A percentile compares a stretch with the other conserved stretches of the same genome.
phyloP scores from a whole-genome alignment of 2,329 filamentous ascomycete species.

The Sordariomycetes sp. region DNA sequence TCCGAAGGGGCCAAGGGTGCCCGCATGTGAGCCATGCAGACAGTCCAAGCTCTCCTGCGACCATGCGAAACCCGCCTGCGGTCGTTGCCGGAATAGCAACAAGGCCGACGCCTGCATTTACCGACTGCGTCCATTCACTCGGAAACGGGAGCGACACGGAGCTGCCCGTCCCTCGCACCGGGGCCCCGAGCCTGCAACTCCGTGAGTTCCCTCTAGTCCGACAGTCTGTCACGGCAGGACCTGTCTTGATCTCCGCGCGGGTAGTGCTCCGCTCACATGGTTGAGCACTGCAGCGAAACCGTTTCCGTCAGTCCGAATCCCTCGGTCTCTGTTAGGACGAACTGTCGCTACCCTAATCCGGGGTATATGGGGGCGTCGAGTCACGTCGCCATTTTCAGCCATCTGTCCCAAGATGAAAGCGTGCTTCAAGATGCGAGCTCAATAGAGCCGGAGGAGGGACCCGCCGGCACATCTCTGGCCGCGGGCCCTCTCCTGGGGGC shows the following conservation, averaged over 20 bases:
- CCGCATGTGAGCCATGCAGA: neutral
- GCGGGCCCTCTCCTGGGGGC: neutral
- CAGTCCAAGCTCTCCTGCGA: neutral
- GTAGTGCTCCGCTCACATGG: neutral
- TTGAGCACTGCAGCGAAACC: neutral
- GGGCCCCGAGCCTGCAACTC: neutral
- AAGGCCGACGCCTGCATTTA: neutral
- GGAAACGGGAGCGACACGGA: neutral
- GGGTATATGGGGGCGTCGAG: neutral
- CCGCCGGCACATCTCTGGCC: neutral
- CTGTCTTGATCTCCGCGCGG: too few species aligned
- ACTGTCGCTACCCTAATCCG: neutral
- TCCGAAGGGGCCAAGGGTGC: neutral
- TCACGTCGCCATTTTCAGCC: neutral
- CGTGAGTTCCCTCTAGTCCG: neutral
- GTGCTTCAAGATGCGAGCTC: neutral
- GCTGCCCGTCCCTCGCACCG: neutral
- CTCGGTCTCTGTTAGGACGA: neutral
- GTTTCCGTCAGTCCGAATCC: neutral
- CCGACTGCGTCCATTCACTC: neutral
- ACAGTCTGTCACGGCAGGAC: neutral
- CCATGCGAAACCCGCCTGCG: neutral
- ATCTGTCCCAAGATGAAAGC: neutral
- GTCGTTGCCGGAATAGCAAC: neutral
- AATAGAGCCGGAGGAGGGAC: neutral